Conservation (phyloP, 2,329 filamentous ascomycete genomes). For the Furcasterigmium sp. region DNA sequence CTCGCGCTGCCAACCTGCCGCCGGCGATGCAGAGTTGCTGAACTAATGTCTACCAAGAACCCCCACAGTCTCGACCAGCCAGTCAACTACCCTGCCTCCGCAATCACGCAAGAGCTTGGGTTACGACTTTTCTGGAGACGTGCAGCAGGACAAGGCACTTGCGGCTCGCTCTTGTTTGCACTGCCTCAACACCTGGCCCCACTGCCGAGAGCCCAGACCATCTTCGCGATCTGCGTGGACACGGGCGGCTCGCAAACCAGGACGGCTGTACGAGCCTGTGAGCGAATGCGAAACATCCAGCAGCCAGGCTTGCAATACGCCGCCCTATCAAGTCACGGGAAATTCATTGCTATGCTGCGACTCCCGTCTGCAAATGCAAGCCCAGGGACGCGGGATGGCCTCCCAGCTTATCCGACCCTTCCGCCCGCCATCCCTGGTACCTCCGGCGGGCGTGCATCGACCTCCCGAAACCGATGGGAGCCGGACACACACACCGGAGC, state of each 20-base stretch:
- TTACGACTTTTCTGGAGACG: constrained; percentile 3
- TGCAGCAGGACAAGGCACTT: constrained; percentile 1
- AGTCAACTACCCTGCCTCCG: constrained; percentile 3
- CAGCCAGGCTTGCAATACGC: background rate
- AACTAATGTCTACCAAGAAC: background rate
- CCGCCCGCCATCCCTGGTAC: background rate
- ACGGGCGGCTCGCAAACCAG: background rate
- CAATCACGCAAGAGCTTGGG: constrained; percentile 4
- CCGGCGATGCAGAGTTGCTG: background rate
- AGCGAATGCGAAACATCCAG: background rate
- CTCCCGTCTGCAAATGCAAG: background rate
- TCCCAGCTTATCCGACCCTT: background rate
- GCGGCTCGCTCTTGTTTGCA: constrained; percentile 1
- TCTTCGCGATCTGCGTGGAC: no score
- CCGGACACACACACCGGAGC: no score
- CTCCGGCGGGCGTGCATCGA: background rate
- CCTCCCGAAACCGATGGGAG: background rate
- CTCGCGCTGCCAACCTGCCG: no score
- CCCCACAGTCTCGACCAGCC: background rate
- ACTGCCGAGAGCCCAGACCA: constrained; percentile 4
- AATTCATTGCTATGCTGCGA: background rate
- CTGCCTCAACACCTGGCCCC: constrained; percentile 1
- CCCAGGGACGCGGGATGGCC: background rate
- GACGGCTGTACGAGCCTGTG: background rate
- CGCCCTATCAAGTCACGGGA: no score